Conservation (phyloP, 768 basidiomycete genomes). For the Lactarius deliciosus region DNA sequence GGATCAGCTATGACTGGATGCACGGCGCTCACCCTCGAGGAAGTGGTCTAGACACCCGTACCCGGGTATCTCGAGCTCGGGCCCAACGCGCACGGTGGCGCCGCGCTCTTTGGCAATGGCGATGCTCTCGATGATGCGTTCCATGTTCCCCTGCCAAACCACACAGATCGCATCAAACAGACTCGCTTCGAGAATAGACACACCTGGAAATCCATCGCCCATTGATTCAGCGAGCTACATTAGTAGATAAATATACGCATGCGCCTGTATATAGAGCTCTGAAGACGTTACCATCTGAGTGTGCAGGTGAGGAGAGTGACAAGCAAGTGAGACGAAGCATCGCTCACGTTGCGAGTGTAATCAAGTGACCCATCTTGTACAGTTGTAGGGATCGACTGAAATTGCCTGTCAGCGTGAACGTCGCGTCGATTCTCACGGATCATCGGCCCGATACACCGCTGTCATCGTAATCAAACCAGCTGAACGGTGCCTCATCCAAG, state of each 20-base stretch:
- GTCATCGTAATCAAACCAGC: not conserved
- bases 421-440: not conserved
- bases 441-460: not conserved
- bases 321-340: constrained; percentile 32
- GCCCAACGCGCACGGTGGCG: constrained; percentile 90
- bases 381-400: not conserved
- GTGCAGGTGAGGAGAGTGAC: not conserved
- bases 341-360: constrained; percentile 80
- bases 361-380: constrained; percentile 65
- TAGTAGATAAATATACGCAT: not conserved
- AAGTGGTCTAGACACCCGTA: constrained; percentile 99
- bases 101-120: constrained; percentile 83
- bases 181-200: not conserved
- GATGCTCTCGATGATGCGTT: constrained; percentile 88
- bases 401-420: not conserved
- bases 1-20: not conserved
- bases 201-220: constrained; percentile 95
- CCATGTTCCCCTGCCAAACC: constrained; percentile 75
- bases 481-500: not conserved
- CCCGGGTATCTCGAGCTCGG: constrained; percentile 95
- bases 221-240: constrained; percentile 88
- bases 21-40: constrained; percentile 67
- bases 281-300: constrained; percentile 21
- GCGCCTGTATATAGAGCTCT: constrained; percentile 23
- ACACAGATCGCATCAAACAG: not conserved